phyloP scores from a whole-genome alignment of 1,284 basidiomycete genomes.

The Abortiporus biennis region DNA sequence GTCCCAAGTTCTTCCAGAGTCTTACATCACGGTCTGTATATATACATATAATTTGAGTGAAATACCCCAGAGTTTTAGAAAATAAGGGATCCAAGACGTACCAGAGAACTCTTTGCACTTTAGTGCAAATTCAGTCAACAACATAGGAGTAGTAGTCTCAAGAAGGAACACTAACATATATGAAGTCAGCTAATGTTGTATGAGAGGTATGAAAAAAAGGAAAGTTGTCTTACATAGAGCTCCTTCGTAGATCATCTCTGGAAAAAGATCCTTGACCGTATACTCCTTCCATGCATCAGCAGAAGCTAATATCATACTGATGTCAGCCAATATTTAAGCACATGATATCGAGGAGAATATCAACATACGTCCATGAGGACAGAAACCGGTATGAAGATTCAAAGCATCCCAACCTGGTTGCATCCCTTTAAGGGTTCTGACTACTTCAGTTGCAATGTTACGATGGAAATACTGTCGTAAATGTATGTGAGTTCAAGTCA shows the following conservation, averaged over 20 bases:
- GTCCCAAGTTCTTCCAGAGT: slow-evolving; percentile 58
- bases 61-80: no score
- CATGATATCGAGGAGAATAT: neutral
- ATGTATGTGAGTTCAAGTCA: neutral
- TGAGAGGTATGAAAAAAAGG: neutral
- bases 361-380: slow-evolving; percentile 48
- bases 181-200: neutral
- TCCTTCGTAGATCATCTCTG: slow-evolving; percentile 44
- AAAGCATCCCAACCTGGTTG: slow-evolving; percentile 52
- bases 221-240: slow-evolving; percentile 37
- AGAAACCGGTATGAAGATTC: slow-evolving; percentile 57
- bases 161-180: slow-evolving; percentile 59
- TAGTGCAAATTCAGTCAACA: neutral
- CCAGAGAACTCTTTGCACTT: neutral
- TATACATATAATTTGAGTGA: no score
- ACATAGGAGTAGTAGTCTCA: slow-evolving; percentile 32
- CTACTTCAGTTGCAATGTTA: slow-evolving; percentile 55
- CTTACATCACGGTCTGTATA: slow-evolving; percentile 50
- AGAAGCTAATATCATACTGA: slow-evolving; percentile 31
- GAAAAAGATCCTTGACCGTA: slow-evolving; percentile 43
- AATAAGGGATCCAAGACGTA: no score
- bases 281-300: slow-evolving; percentile 54
- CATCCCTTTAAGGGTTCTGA: slow-evolving; percentile 50
- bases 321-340: neutral
- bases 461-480: slow-evolving; percentile 54